Percentiles rank a stretch among this genome's conserved stretches.
phyloP scores from a whole-genome alignment of 345 rosid genomes.

The Jatropha curcas region DNA sequence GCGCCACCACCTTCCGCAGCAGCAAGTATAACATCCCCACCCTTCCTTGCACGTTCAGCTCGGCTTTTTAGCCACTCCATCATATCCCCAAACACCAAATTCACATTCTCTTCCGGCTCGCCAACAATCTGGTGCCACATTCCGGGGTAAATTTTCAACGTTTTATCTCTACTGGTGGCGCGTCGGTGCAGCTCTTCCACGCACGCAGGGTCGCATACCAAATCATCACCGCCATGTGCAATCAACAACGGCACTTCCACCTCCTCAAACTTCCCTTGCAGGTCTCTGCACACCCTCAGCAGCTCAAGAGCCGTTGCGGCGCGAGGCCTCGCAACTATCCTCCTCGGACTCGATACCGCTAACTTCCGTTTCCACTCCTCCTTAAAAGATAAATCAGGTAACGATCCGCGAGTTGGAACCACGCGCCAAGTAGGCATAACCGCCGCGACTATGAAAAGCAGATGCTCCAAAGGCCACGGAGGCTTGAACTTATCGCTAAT shows the following conservation, averaged over 20 bases:
- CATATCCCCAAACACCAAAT: conserved; percentile 69
- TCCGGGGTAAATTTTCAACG: conserved; percentile 62
- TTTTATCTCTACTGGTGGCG: conserved; percentile 67
- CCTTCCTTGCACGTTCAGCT: conserved; percentile 22
- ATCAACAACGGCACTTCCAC: conserved; percentile 75
- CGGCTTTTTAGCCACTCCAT: conserved; percentile 66
- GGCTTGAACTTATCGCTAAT: conserved; percentile 88
- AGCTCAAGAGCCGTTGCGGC: conserved; percentile 89
- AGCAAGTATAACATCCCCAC: background rate
- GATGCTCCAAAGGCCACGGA: conserved; percentile 86
- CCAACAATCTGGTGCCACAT: conserved; percentile 96
- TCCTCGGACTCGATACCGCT: conserved; percentile 64
- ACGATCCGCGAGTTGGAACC: conserved; percentile 78
- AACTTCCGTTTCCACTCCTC: conserved; percentile 80
- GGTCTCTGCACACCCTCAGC: conserved; percentile 63
- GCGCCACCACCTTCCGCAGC: background rate
- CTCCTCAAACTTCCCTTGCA: conserved; percentile 78
- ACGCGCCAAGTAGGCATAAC: conserved; percentile 87
- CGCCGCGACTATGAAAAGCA: conserved; percentile 61
- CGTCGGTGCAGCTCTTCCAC: conserved; percentile 67
- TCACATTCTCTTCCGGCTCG: conserved; percentile 69
- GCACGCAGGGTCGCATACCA: conserved; percentile 75
- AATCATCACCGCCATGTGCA: conserved; percentile 78
- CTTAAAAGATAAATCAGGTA: conserved; percentile 68
- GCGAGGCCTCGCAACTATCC: conserved; percentile 60